A percentile compares a stretch with the other conserved stretches of the same genome.
phyloP scores from a whole-genome alignment of 2,329 filamentous ascomycete genomes.

The Aspergillus aculeatinus region DNA sequence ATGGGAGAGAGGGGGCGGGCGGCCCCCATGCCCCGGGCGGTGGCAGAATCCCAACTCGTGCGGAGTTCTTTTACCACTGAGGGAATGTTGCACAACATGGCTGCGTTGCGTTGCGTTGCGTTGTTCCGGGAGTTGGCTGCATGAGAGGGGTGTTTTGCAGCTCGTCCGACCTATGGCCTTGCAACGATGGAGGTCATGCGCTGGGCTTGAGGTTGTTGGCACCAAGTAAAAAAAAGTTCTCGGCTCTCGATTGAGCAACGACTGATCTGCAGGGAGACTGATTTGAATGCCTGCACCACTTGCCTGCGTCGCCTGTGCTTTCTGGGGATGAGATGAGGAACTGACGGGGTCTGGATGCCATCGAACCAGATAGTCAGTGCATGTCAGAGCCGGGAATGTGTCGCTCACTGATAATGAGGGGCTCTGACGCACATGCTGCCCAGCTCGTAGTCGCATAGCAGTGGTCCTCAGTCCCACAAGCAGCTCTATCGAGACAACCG shows the following conservation, averaged over 20 bases:
- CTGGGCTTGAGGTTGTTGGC: not conserved
- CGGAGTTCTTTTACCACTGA: not conserved
- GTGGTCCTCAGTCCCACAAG: no score
- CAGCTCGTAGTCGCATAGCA: no score
- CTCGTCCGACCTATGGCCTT: not conserved
- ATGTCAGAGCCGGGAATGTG: not conserved
- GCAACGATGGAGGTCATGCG: not conserved
- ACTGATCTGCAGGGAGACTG: not conserved
- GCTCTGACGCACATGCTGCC: no score
- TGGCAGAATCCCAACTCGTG: conserved; percentile 1
- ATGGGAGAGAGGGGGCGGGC: not conserved
- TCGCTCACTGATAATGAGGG: no score
- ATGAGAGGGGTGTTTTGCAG: not conserved
- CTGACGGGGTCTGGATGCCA: not conserved
- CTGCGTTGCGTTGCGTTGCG: not conserved
- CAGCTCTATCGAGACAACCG: no score
- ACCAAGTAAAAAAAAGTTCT: not conserved
- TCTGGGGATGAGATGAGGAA: not conserved
- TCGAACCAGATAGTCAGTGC: not conserved
- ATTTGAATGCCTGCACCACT: not conserved
- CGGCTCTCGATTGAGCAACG: not conserved
- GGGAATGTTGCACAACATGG: not conserved
- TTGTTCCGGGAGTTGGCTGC: not conserved
- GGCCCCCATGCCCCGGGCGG: not conserved
- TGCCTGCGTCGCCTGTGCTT: not conserved